Base-by-base conservation (phyloP, 2,329 filamentous ascomycete species). In the Sclerotinia minor region DNA sequence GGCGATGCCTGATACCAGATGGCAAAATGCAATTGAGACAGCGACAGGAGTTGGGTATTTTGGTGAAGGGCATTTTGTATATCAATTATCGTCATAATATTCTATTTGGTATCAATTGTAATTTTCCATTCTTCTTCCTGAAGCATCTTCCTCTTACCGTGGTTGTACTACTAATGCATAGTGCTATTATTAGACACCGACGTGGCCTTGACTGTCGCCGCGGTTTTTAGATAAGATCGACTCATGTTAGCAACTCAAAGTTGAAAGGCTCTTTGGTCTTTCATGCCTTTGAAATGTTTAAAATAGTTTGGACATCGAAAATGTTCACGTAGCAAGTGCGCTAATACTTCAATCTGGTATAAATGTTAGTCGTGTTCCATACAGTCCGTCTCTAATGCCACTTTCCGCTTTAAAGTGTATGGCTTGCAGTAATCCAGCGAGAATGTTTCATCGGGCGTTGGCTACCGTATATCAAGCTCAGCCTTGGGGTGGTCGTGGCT, bases 1-100 rank as follows among this genome's bases (percentile, higher is more conserved):
- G 38, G 1, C 4, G 21, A 26, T 50, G 9, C 7, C n/a, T 63
- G 45, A 41, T 38, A 38, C 24, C n/a, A 11, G 21, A 5, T 63
- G 32, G 45, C 29, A 32, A 13, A 61, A 26, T 9, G 26, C 32
- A 26, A 63, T 52, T 49, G 59, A 26, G 15, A 38, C 29, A 52
- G 45, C 45, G 59, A 63, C 59, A 63, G 59, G 59, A 63, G 59
- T 63, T 63, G 19, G 45, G 45, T 21, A 63, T 63, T 63, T 49
- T 24, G n/a, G 59, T 50, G 45, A 32, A 26, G 32, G 59, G 45
- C 45, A 63, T 63, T 50, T 63, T 63, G 59, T 63, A 50, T 63
- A 63, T 63, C 29, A 21, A 60, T 26, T 21, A 50, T 24, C 29
- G 17, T 38, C 32, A n/a, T 63, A n/a, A 17, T 24, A 41, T 50